Conservation (phyloP, 2,329 filamentous ascomycete species). For the Fusarium nygamai region DNA sequence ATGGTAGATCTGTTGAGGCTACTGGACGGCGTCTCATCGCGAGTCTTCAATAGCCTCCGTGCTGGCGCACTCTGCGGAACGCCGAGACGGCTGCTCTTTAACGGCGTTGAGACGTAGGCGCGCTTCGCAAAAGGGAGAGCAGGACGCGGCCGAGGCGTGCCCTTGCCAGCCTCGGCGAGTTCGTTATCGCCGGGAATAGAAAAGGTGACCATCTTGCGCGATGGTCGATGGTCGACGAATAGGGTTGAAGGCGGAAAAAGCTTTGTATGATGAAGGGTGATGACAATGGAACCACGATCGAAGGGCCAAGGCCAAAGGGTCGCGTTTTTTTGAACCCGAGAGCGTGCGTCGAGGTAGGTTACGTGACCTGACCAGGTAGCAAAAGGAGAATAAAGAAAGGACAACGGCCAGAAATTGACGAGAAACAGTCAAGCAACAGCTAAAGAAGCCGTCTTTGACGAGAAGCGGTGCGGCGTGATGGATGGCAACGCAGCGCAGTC, state of each 20-base stretch:
- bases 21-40: conserved; percentile 50
- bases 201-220: conserved; percentile 51
- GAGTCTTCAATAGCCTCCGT: conserved; percentile 49
- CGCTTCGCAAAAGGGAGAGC: conserved; percentile 57
- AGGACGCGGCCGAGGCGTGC: conserved; percentile 53
- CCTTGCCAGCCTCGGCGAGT: conserved; percentile 43
- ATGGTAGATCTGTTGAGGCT: conserved; percentile 51
- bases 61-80: conserved; percentile 52
- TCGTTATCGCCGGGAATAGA: conserved; percentile 51
- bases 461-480: conserved; percentile 42
- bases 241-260: conserved; percentile 1
- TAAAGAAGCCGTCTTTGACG: conserved; percentile 29
- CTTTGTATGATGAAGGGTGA: conserved; percentile 15
- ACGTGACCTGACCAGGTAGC: conserved; percentile 11
- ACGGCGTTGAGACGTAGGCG: conserved; percentile 52
- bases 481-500: conserved; percentile 45
- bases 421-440: conserved; percentile 29
- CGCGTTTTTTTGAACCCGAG: conserved; percentile 25
- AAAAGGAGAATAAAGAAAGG: conserved; percentile 12
- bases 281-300: conserved; percentile 21
- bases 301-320: conserved; percentile 20
- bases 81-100: conserved; percentile 48
- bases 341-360: conserved; percentile 3
- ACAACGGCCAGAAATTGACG: conserved; percentile 14
- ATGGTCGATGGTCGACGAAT: conserved; percentile 6